Conservation (phyloP, 1,284 basidiomycete genomes). For the Cystobasidiaceae sp. region DNA sequence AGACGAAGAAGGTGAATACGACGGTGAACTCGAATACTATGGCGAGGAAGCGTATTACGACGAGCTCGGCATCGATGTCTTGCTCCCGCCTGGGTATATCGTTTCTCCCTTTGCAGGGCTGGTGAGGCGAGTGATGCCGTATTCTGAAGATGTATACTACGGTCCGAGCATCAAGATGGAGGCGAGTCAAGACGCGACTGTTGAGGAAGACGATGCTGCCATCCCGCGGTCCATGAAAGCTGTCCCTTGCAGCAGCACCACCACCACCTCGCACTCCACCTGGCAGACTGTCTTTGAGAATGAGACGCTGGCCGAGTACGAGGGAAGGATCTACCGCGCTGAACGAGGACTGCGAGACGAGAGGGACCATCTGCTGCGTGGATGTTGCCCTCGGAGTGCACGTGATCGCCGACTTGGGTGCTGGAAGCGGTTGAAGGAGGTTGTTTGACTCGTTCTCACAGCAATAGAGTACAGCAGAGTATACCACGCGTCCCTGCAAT, state of each 20-base stretch:
- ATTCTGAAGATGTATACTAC: neutral
- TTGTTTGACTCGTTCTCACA: too few relatives aligned
- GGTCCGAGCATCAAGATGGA: too few relatives aligned
- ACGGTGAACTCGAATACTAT: neutral
- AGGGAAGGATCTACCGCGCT: neutral
- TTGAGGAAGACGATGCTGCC: too few relatives aligned
- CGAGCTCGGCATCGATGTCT: neutral
- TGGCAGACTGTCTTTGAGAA: neutral
- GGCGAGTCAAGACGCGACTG: too few relatives aligned
- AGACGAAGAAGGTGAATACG: neutral
- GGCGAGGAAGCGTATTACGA: neutral
- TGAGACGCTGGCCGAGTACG: neutral
- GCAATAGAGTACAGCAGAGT: too few relatives aligned
- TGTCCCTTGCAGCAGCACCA: neutral
- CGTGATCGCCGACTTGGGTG: neutral
- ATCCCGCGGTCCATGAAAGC: too few relatives aligned
- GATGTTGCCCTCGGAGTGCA: neutral
- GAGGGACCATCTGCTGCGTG: neutral
- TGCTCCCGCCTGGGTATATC: neutral
- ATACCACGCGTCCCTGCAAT: too few relatives aligned
- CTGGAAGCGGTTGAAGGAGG: neutral
- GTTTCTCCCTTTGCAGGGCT: neutral
- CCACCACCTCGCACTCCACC: too few relatives aligned
- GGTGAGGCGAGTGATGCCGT: neutral
- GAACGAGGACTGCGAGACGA: neutral